Base-by-base conservation (phyloP, 331 rosid genomes). In the Rosa hybrid region DNA sequence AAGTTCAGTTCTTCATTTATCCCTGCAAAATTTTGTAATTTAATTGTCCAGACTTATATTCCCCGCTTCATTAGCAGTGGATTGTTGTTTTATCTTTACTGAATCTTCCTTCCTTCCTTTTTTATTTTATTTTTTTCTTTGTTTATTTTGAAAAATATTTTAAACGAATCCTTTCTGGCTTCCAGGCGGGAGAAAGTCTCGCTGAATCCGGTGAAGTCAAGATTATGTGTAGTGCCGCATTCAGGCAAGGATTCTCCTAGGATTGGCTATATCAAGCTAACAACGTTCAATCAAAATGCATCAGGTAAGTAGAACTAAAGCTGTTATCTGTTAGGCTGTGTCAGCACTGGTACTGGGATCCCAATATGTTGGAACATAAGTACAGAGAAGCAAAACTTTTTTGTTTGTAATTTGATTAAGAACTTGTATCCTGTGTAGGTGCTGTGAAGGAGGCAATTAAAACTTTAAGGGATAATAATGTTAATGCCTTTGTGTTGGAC, bases 361-460 rank as follows among this genome's bases (percentile, higher is more conserved):
- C 54, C 14, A 71, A 21, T 0, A 20, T 23, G 48, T 30, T 64
- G 14, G n/a, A 64, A 30, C 18, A 27, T 27, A 63, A 12, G 42
- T 63, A 64, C 18, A 60, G 0, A 60, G 17, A 65, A 65, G 1
- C n/a, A 64, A 2, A 60, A 2, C 2, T 65, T 62, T 65, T 65
- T 21, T 34, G 49, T 30, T 38, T 16, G 71, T 65, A 7, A 16
- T 65, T 39, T 39, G 2, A 12, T 57, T 69, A 68, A 74, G 59
- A 69, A 84, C 79, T 80, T 84, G 71, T 68, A 34, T 74, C 74
- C 72, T 78, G 59, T 89, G 79, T 81, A 95, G 99, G 91, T 64
- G 99, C 99, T 80, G 86, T 95, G 82, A 95, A 89, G 87, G 97
- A 95, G 80, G 99, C 99, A 74, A 88, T 95, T 85, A 86, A 90